phyloP scores from a whole-genome alignment of 2,329 filamentous ascomycete genomes.

The Fusarium sp. region DNA sequence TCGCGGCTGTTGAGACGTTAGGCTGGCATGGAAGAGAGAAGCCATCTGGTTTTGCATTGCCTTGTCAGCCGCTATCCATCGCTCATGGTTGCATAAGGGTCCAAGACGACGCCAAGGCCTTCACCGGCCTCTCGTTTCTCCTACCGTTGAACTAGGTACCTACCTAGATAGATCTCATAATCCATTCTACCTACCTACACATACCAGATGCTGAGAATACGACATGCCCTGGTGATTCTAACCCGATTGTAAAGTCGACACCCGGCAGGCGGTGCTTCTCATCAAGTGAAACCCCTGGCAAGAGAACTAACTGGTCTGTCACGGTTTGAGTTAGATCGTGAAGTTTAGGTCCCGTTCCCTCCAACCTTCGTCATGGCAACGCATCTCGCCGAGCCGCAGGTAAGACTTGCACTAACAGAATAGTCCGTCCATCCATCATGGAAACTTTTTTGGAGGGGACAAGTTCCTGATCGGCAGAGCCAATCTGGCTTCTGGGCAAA shows the following conservation, averaged over 20 bases:
- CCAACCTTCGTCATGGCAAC: conserved; percentile 43
- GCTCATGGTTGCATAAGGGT: conserved; percentile 36
- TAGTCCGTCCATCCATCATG: neutral
- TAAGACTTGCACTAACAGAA: conserved; percentile 11
- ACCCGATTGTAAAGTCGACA: neutral
- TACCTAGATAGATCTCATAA: neutral
- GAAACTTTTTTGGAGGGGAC: neutral
- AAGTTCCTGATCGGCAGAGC: conserved; percentile 16
- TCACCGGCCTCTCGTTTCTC: conserved; percentile 9
- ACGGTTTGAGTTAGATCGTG: conserved; percentile 28
- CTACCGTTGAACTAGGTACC: neutral
- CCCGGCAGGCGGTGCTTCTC: conserved; percentile 6
- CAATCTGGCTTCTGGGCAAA: neutral
- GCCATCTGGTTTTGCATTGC: conserved; percentile 3
- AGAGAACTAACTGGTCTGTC: conserved; percentile 1
- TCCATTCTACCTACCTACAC: neutral
- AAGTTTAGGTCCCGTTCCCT: conserved; percentile 30
- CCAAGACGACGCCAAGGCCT: conserved; percentile 15
- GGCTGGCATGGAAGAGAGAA: conserved; percentile 13
- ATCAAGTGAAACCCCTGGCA: conserved; percentile 8
- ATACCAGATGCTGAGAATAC: conserved; percentile 25
- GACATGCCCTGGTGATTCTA: conserved; percentile 8
- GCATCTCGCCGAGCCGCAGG: conserved; percentile 28
- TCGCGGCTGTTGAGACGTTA: conserved; percentile 16
- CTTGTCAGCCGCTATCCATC: conserved; percentile 16